A percentile compares a stretch with the other conserved stretches of the same genome.
Conservation (phyloP, 306 rosid species). For the Carpinus viminea region DNA sequence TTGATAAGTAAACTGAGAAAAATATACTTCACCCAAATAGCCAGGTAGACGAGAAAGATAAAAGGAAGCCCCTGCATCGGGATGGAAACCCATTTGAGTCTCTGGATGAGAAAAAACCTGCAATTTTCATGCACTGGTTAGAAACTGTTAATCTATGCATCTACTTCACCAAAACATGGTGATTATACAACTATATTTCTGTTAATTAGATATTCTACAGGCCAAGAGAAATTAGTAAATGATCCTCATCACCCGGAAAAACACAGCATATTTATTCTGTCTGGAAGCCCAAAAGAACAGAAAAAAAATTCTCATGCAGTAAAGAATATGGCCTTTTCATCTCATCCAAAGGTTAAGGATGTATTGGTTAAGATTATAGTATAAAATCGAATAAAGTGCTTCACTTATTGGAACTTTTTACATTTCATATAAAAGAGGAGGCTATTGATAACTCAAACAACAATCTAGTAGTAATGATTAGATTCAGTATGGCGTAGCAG, state of each 20-base stretch:
- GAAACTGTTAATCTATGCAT: constrained; percentile 10
- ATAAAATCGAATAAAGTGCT: not conserved
- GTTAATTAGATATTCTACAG: not conserved
- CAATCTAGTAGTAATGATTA: not conserved
- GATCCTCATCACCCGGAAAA: not conserved
- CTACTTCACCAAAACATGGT: not conserved
- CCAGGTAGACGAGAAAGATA: constrained; percentile 94
- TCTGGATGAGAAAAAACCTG: constrained; percentile 87
- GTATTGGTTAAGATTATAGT: not conserved
- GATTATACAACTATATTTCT: not conserved
- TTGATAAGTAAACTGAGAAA: constrained; percentile 1
- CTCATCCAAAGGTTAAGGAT: constrained; percentile 2
- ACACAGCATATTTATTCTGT: not conserved
- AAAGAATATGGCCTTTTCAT: not conserved
- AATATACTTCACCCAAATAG: constrained; percentile 61
- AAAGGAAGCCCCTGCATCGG: constrained; percentile 97
- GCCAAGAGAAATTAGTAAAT: not conserved
- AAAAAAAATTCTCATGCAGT: not conserved
- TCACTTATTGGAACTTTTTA: not conserved
- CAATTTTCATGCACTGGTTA: constrained; percentile 20
- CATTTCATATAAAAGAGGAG: not conserved
- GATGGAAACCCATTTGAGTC: constrained; percentile 94
- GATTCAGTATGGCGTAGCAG: constrained; percentile 11
- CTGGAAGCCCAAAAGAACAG: not conserved
- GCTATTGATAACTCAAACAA: not conserved